A percentile compares a stretch with the other conserved stretches of the same genome.
These are phyloP conservation scores for Suillus decipiens DNA, from an alignment of 768 basidiomycete species.

Conservation along the genomic window DNA sequence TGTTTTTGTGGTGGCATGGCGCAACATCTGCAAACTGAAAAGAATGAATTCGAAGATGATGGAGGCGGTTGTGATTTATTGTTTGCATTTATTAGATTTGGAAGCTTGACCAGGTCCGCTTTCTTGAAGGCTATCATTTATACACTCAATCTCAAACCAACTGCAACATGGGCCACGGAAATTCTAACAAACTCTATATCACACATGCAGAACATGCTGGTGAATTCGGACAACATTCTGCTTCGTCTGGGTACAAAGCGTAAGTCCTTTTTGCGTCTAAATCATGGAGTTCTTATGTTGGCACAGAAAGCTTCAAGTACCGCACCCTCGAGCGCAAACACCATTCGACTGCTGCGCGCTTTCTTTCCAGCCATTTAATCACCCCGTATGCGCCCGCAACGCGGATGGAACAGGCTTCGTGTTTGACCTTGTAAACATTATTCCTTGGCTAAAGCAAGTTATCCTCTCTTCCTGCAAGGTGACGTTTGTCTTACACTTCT, in stretches of 20 bases:
- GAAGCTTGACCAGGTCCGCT: neutral
- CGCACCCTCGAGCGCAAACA: constrained; percentile 62
- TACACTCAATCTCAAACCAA: neutral
- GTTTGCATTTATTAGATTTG: constrained; percentile 11
- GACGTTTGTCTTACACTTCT: constrained; percentile 14
- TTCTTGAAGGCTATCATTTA: neutral
- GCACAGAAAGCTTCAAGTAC: constrained; percentile 65
- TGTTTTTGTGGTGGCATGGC: constrained; percentile 21
- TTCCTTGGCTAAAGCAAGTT: constrained; percentile 90
- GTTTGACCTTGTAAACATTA: constrained; percentile 89
- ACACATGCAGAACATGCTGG: constrained; percentile 89
- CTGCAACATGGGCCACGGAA: constrained; percentile 75
- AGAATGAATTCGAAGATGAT: neutral
- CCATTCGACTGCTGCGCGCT: constrained; percentile 93
- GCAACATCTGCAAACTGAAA: constrained; percentile 23
- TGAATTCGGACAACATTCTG: constrained; percentile 76
- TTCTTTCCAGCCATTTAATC: constrained; percentile 85
- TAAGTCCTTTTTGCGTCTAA: constrained; percentile 36
- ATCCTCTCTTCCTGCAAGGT: constrained; percentile 5
- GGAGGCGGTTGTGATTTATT: neutral
- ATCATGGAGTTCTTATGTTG: constrained; percentile 15
- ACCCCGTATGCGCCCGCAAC: constrained; percentile 88
- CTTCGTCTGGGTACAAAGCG: constrained; percentile 73
- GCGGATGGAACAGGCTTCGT: constrained; percentile 78
- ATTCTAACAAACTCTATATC: constrained; percentile 83